Base-by-base conservation (phyloP, 495 filamentous ascomycete species). In the Aspergillus diversus region DNA sequence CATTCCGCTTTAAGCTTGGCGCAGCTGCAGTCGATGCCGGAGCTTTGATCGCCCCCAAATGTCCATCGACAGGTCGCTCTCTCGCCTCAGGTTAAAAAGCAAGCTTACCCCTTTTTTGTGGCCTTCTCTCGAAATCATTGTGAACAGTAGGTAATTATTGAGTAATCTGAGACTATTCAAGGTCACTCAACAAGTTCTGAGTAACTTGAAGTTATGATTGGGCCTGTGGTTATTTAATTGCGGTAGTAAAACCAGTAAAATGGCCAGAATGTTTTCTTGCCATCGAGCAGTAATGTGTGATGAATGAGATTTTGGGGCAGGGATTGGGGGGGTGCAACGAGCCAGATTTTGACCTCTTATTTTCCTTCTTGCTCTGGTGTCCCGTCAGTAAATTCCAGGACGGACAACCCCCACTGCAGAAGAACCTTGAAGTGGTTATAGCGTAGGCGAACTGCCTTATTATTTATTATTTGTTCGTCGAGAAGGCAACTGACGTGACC, bases 401-500 rank as follows among this genome's bases (percentile, higher is more conserved):
- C 39, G n/a, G 7, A 43, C 39, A 17, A 50, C 27, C 16, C 11
- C 21, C n/a, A 50, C 9, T 21, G n/a, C 5, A 8, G 27, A 17
- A 27, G 8, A 50, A 50, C 7, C 5, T 7, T 21, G 27, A 50
- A 17, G 16, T 31, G 7, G 27, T 27, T 27, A 17, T 4, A 21
- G 46, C 17, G 13, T n/a, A 0, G 46, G 15, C 16, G 21, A 17
- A 1, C n/a, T 27, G 7, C 16, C 5, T n/a, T 5, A 17, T 50
- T 21, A 5, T 16, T 50, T 17, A 15, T 16, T n/a, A 50, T 12
- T 43, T 8, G 47, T 17, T 49, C 8, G 47, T 8, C n/a, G n/a
- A 48, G n/a, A 49, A 49, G 46, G 13, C 46, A 50, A 50, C 49
- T 61, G 59, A 54, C 59, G 59, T 54, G 59, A 61, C 27, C 15